A percentile compares a stretch with the other conserved stretches of the same genome.
These are phyloP conservation scores for Penicillium sp. DNA, from an alignment of 2,329 filamentous ascomycete species.

Conservation along the genomic window DNA sequence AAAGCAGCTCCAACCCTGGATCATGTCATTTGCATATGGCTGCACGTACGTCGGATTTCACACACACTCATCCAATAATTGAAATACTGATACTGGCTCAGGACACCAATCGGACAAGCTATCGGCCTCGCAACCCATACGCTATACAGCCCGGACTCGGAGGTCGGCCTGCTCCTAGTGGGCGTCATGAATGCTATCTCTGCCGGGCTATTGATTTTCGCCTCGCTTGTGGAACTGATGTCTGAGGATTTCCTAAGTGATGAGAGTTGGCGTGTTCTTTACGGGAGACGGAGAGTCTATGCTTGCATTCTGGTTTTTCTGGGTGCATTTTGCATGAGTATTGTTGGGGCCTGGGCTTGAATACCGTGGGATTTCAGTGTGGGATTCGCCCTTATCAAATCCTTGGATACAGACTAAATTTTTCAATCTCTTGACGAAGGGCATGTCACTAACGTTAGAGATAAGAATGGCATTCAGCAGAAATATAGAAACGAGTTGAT, in stretches of 20 bases:
- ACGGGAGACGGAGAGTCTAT: constrained; percentile 59
- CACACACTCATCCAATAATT: background rate
- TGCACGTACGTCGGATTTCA: constrained; percentile 39
- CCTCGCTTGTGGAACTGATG: constrained; percentile 72
- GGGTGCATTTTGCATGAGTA: constrained; percentile 67
- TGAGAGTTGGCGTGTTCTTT: constrained; percentile 67
- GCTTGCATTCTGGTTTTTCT: constrained; percentile 64
- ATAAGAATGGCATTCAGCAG: too few species aligned
- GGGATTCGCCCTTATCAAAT: background rate
- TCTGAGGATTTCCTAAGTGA: constrained; percentile 76
- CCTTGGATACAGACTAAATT: background rate
- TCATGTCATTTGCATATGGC: constrained; percentile 76
- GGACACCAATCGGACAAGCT: constrained; percentile 73
- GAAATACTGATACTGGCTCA: constrained; percentile 32
- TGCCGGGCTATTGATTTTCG: constrained; percentile 72
- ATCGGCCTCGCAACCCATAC: constrained; percentile 73
- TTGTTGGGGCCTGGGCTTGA: constrained; percentile 70
- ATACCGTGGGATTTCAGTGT: background rate
- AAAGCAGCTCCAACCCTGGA: constrained; percentile 50
- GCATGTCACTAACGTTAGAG: too few species aligned
- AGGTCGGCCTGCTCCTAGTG: constrained; percentile 71
- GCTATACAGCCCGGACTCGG: constrained; percentile 70
- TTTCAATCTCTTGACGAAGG: too few species aligned
- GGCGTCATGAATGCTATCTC: constrained; percentile 82
- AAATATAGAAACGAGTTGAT: too few species aligned